Conservation (phyloP, 495 filamentous ascomycete species). For the Tuber borchii region DNA sequence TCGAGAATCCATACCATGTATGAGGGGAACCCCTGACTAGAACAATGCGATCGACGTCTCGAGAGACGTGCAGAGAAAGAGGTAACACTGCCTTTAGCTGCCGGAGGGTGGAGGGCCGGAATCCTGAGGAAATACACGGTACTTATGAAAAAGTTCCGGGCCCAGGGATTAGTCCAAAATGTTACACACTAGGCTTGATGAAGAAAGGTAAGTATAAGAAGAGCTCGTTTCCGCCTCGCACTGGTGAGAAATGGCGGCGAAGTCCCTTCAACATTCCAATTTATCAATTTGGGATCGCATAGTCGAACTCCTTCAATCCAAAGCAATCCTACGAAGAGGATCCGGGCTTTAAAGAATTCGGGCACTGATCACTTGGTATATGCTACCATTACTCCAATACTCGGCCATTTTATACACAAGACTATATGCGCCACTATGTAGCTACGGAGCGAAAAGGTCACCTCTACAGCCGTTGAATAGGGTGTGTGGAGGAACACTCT, state of each 20-base stretch:
- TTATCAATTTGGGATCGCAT: background rate
- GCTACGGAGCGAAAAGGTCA: slow-evolving; percentile 15
- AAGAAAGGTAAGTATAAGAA: background rate
- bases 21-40: background rate
- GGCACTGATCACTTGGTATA: slow-evolving; percentile 17
- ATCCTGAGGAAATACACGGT: background rate
- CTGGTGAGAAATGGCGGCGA: background rate
- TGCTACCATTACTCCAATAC: slow-evolving; percentile 16
- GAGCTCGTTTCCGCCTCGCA: background rate
- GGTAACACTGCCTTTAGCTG: background rate
- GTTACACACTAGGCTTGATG: background rate
- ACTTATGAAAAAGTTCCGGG: background rate
- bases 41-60: background rate
- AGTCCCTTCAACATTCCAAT: background rate
- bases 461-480: slow-evolving; percentile 8
- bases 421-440: slow-evolving; percentile 1
- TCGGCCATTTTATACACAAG: slow-evolving; percentile 14
- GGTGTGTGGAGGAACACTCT: slow-evolving; percentile 3
- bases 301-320: slow-evolving; percentile 13
- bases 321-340: slow-evolving; percentile 22
- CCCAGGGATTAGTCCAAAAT: background rate
- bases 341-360: slow-evolving; percentile 14
- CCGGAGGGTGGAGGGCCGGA: background rate
- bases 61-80: background rate
- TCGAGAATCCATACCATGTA: background rate